These are phyloP conservation scores for Linderniella brevidens DNA, from an alignment of 257 asterid genomes.

Conservation along the genomic window DNA sequence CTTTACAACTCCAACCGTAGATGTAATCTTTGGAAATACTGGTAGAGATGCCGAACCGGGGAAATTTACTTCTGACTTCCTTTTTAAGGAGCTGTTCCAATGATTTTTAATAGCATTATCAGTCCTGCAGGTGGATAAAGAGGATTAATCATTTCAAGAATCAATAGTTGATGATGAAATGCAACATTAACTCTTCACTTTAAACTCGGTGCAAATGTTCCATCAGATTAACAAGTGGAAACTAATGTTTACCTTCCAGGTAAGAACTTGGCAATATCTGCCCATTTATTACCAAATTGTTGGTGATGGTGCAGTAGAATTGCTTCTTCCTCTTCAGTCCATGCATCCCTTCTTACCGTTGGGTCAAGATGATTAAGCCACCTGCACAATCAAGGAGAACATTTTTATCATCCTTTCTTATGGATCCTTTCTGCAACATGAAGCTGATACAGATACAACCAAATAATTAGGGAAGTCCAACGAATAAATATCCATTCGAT, in stretches of 20 bases:
- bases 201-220: too few relatives aligned
- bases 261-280: constrained; percentile 55
- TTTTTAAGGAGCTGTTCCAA: constrained; percentile 60
- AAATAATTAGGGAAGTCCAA: too few relatives aligned
- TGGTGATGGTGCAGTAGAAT: constrained; percentile 35
- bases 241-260: constrained; percentile 61
- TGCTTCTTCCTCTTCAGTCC: constrained; percentile 57
- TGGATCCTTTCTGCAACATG: too few relatives aligned
- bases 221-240: too few relatives aligned
- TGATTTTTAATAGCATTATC: constrained; percentile 75
- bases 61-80: constrained; percentile 30
- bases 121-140: constrained; percentile 28
- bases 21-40: too few relatives aligned
- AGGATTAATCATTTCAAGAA: too few relatives aligned
- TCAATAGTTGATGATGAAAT: too few relatives aligned
- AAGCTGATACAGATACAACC: too few relatives aligned
- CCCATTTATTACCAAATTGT: constrained; percentile 67
- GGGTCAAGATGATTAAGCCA: constrained; percentile 90
- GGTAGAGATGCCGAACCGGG: constrained; percentile 1
- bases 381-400: constrained; percentile 20
- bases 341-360: constrained; percentile 48
- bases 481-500: too few relatives aligned
- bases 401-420: too few relatives aligned
- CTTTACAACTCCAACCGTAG: too few relatives aligned
- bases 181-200: background rate